Percentiles rank a stretch among this genome's conserved stretches.
Evolutionary conservation across 805 yeast species (phyloP).

Genomic region (Candida dendrica): DNA sequence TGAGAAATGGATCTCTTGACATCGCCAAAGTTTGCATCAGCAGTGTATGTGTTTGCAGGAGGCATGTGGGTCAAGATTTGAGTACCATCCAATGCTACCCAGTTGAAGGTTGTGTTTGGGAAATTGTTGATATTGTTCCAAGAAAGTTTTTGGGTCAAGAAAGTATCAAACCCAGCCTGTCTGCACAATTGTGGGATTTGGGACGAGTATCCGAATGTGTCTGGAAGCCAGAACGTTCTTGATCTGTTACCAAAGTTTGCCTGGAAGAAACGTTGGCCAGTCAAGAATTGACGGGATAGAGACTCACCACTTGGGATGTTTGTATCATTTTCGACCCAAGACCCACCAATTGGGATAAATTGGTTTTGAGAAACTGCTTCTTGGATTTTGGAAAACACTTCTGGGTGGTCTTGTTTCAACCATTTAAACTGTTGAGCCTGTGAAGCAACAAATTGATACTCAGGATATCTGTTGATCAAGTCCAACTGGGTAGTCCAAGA

Average conservation of each 20-base stretch:
- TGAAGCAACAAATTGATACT: slow-evolving; percentile 88
- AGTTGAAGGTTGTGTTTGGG: slow-evolving; percentile 86
- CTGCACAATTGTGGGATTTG: slow-evolving; percentile 93
- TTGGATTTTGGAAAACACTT: slow-evolving; percentile 50
- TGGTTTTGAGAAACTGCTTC: slow-evolving; percentile 63
- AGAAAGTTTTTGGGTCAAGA: slow-evolving; percentile 86
- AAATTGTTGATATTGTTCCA: slow-evolving; percentile 94
- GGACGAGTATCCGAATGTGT: slow-evolving; percentile 93
- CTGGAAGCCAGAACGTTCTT: slow-evolving; percentile 89
- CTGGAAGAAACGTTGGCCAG: slow-evolving; percentile 83
- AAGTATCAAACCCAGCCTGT: slow-evolving; percentile 74
- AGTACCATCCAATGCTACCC: slow-evolving; percentile 93
- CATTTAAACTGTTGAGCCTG: slow-evolving; percentile 96
- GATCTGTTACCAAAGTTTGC: slow-evolving; percentile 73
- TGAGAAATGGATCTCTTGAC: slow-evolving; percentile 72
- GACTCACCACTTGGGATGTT: slow-evolving; percentile 95
- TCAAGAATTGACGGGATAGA: slow-evolving; percentile 75
- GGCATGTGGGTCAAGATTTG: slow-evolving; percentile 97
- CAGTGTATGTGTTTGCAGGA: slow-evolving; percentile 93
- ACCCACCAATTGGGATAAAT: slow-evolving; percentile 89
- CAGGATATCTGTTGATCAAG: slow-evolving; percentile 81
- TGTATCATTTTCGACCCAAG: slow-evolving; percentile 98
- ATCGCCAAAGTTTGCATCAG: slow-evolving; percentile 89
- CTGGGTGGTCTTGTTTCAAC: slow-evolving; percentile 84
- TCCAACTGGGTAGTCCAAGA: slow-evolving; percentile 93